A percentile compares a stretch with the other conserved stretches of the same genome.
Evolutionary conservation across 768 basidiomycete species (phyloP).

Genomic region (Leccinum rimulosum): DNA sequence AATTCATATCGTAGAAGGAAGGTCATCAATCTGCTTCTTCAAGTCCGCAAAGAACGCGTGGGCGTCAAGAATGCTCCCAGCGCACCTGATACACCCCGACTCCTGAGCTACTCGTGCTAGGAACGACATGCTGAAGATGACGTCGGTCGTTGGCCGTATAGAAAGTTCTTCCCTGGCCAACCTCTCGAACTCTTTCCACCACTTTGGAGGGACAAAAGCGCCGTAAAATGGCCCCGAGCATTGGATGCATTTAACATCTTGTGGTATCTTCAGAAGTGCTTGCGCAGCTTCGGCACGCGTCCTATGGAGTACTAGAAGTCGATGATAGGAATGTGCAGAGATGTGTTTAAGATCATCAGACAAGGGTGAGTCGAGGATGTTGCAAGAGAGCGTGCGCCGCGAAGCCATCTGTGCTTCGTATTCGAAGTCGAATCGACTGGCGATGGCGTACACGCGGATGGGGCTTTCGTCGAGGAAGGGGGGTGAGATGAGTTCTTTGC

Average conservation of each 20-base stretch:
- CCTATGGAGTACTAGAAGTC: slow-evolving; percentile 58
- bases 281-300: slow-evolving; percentile 49
- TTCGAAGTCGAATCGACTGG: slow-evolving; percentile 61
- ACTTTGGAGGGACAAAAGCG: slow-evolving; percentile 53
- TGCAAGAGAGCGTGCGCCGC: slow-evolving; percentile 48
- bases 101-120: slow-evolving; percentile 48
- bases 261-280: slow-evolving; percentile 43
- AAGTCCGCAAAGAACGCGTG: slow-evolving; percentile 52
- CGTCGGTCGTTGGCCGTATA: slow-evolving; percentile 52
- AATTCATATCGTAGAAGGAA: slow-evolving; percentile 42
- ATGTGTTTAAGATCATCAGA: slow-evolving; percentile 64
- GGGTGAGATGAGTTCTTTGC: slow-evolving; percentile 48
- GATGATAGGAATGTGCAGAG: slow-evolving; percentile 66
- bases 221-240: slow-evolving; percentile 55
- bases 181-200: slow-evolving; percentile 66
- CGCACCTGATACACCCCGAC: slow-evolving; percentile 60
- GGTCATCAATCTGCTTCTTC: slow-evolving; percentile 55
- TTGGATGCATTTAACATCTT: slow-evolving; percentile 61
- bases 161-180: slow-evolving; percentile 57
- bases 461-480: slow-evolving; percentile 48
- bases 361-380: slow-evolving; percentile 55
- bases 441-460: slow-evolving; percentile 67
- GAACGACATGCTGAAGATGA: slow-evolving; percentile 61
- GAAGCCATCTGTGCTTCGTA: slow-evolving; percentile 64
- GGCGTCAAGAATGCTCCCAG: slow-evolving; percentile 63